Evolutionary conservation across 2,329 filamentous ascomycete species (phyloP).

Genomic region (Cladosporium austrohemisphaericum): DNA sequence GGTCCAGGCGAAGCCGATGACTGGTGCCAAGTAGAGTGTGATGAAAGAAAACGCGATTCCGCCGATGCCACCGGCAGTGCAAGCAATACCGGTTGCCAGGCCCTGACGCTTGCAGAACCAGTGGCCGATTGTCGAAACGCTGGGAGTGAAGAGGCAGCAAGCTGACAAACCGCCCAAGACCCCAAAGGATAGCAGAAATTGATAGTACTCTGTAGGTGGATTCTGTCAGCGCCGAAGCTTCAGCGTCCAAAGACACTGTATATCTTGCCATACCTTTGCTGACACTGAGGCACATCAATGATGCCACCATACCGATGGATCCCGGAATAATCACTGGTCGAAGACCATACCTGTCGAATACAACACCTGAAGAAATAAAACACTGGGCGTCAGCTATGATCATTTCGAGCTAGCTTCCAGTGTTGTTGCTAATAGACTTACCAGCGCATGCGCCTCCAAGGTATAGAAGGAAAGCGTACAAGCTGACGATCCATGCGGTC

Average conservation of each 20-base stretch:
- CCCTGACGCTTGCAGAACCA: conserved; percentile 74
- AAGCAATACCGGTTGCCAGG: conserved; percentile 74
- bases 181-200: conserved; percentile 60
- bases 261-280: background rate
- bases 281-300: conserved; percentile 4
- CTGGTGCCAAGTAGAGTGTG: conserved; percentile 39
- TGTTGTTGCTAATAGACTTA: too few species aligned
- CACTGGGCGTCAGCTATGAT: too few species aligned
- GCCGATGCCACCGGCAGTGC: conserved; percentile 57
- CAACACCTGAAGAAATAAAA: background rate
- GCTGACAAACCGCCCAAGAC: conserved; percentile 68
- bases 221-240: too few species aligned
- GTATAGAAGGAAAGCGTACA: conserved; percentile 4
- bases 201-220: conserved; percentile 24
- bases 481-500: conserved; percentile 1
- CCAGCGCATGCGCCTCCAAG: background rate
- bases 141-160: conserved; percentile 77
- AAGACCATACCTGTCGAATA: conserved; percentile 6
- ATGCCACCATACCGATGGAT: conserved; percentile 1
- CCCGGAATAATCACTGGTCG: conserved; percentile 6
- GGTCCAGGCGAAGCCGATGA: conserved; percentile 44
- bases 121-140: conserved; percentile 72
- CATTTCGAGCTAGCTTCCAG: too few species aligned
- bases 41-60: conserved; percentile 46
- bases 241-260: too few species aligned